Evolutionary conservation across 1,139 yeast species (phyloP).

Genomic region (Hyphopichia pseudoburtonii): DNA sequence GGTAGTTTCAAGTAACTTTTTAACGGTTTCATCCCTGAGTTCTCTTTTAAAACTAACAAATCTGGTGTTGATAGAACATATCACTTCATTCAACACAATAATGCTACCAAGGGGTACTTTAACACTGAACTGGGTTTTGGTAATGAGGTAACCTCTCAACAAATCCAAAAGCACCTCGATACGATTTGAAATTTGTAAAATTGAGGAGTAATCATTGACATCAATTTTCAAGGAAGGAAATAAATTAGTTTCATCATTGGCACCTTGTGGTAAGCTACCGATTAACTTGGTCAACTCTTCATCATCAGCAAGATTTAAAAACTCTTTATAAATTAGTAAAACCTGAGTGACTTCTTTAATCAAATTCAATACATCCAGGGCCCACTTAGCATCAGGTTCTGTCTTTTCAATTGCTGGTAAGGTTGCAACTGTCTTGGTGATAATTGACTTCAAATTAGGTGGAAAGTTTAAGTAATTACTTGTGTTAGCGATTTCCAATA

Average conservation of each 20-base stretch:
- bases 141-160: slow-evolving; percentile 43
- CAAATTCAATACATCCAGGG: slow-evolving; percentile 32
- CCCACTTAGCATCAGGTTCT: slow-evolving; percentile 53
- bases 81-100: slow-evolving; percentile 47
- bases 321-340: slow-evolving; percentile 53
- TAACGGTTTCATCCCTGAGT: slow-evolving; percentile 50
- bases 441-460: slow-evolving; percentile 32
- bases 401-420: slow-evolving; percentile 57
- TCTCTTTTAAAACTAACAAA: slow-evolving; percentile 59
- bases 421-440: slow-evolving; percentile 56
- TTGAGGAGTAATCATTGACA: slow-evolving; percentile 51
- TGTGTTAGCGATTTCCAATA: slow-evolving; percentile 36
- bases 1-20: slow-evolving; percentile 39
- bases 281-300: slow-evolving; percentile 38
- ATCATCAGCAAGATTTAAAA: slow-evolving; percentile 59
- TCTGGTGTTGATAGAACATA: slow-evolving; percentile 53
- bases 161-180: slow-evolving; percentile 46
- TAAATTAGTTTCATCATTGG: slow-evolving; percentile 18
- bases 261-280: slow-evolving; percentile 29
- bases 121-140: slow-evolving; percentile 48
- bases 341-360: slow-evolving; percentile 52
- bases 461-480: slow-evolving; percentile 32
- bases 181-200: slow-evolving; percentile 52
- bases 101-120: slow-evolving; percentile 59
- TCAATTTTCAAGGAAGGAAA: slow-evolving; percentile 57